phyloP scores from a whole-genome alignment of 2,329 filamentous ascomycete genomes.

The Colletotrichum camelliae region DNA sequence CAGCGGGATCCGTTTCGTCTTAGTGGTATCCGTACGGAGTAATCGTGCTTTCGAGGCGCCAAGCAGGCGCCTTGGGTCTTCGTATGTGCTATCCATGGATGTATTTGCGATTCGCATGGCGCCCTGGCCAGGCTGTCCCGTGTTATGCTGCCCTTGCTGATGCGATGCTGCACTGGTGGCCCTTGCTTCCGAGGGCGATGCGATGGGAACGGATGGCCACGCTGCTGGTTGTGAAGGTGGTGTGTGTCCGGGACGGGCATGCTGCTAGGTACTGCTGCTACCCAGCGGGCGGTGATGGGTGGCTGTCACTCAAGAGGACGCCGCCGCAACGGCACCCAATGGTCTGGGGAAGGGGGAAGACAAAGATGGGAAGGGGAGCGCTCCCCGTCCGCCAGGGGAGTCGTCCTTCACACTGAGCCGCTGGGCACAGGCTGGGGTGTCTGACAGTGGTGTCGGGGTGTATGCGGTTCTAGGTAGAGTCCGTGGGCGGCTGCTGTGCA shows the following conservation, averaged over 20 bases:
- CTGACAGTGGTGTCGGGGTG: not conserved
- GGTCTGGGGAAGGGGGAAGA: not conserved
- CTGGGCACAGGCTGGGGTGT: not conserved
- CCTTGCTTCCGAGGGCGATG: not conserved
- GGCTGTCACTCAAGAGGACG: constrained; percentile 13
- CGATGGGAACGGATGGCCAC: constrained; percentile 6
- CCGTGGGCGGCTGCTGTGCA: not conserved
- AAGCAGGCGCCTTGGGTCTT: not conserved
- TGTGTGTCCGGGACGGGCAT: constrained; percentile 1
- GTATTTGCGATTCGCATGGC: not conserved
- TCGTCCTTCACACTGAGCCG: not conserved
- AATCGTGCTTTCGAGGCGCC: not conserved
- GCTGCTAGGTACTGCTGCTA: not conserved
- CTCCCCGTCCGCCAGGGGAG: not conserved
- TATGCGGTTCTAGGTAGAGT: not conserved
- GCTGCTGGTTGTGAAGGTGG: not conserved
- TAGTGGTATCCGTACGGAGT: not conserved
- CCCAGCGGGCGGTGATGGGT: not conserved
- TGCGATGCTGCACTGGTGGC: not conserved
- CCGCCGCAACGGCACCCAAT: constrained; percentile 8
- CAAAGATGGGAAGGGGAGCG: not conserved
- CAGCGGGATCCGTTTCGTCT: not conserved
- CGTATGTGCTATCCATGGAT: not conserved
- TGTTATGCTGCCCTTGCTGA: not conserved
- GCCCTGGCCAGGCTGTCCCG: not conserved